Evolutionary conservation across 106 monocot species (phyloP).

Genomic region (Dendrobium officinale): DNA sequence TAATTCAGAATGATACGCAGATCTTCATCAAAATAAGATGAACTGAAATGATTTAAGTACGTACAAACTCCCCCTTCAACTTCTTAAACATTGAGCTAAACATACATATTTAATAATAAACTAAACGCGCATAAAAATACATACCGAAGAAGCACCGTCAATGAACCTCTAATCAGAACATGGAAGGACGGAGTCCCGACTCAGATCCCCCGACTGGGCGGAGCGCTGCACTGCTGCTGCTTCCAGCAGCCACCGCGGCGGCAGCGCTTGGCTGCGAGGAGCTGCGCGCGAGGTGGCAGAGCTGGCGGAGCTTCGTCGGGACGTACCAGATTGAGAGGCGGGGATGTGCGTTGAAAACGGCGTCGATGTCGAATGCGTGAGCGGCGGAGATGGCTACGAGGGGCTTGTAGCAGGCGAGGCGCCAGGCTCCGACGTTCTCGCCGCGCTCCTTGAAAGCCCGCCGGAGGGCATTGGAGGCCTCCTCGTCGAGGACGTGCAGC

Average conservation of each 20-base stretch:
- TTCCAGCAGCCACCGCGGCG: neutral
- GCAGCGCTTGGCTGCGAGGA: neutral
- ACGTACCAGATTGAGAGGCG: constrained; percentile 93
- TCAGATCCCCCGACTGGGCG: neutral
- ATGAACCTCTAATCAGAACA: neutral
- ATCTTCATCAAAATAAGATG: too few relatives aligned
- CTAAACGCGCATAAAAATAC: too few relatives aligned
- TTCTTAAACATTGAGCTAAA: too few relatives aligned
- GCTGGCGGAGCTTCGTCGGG: constrained; percentile 92
- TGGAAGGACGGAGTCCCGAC: neutral
- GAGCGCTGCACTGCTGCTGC: neutral
- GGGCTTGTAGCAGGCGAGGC: constrained; percentile 88
- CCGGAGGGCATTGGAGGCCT: constrained; percentile 65
- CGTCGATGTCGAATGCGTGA: constrained; percentile 88
- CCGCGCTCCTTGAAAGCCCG: constrained; percentile 75
- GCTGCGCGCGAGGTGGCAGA: constrained; percentile 78
- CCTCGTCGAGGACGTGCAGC: constrained; percentile 89
- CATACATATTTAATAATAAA: too few relatives aligned
- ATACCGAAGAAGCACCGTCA: too few relatives aligned
- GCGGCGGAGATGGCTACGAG: constrained; percentile 74
- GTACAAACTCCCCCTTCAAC: too few relatives aligned
- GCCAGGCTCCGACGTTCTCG: constrained; percentile 90
- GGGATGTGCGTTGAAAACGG: constrained; percentile 78
- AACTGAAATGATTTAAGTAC: too few relatives aligned
- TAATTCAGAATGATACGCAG: too few relatives aligned